Evolutionary conservation across 192 early-diverging fungal species (phyloP).

Genomic region (Coemansia sp.): DNA sequence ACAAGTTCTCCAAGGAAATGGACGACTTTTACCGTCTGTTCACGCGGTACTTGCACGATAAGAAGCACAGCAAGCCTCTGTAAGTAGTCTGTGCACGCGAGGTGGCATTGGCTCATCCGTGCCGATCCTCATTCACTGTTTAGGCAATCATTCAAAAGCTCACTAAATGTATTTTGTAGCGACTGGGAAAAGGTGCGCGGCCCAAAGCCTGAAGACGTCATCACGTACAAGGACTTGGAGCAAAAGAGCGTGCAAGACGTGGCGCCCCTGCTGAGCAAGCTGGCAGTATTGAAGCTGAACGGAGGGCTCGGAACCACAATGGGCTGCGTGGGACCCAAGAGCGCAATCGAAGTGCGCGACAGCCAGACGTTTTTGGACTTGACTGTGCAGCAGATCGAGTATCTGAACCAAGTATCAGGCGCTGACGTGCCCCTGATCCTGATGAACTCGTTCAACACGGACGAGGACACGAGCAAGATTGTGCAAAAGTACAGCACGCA

Average conservation of each 20-base stretch:
- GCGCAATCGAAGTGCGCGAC: constrained; percentile 97
- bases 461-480: constrained; percentile 94
- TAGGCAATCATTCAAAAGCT: no score
- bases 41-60: constrained; percentile 82
- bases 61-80: constrained; percentile 56
- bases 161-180: constrained; percentile 43
- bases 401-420: constrained; percentile 84
- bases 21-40: constrained; percentile 83
- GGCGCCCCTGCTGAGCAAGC: constrained; percentile 73
- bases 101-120: no score
- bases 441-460: constrained; percentile 99
- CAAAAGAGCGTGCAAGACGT: constrained; percentile 41
- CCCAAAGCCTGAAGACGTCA: constrained; percentile 84
- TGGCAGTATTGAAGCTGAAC: constrained; percentile 98
- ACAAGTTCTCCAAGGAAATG: constrained; percentile 75
- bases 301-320: constrained; percentile 99
- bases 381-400: constrained; percentile 98
- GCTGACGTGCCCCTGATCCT: constrained; percentile 95
- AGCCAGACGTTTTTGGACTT: constrained; percentile 98
- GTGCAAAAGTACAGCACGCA: constrained; percentile 97
- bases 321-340: constrained; percentile 98
- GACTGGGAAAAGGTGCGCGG: constrained; percentile 96
- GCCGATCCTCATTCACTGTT: no score
- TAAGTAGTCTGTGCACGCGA: constrained; percentile 28
- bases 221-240: constrained; percentile 75